phyloP scores from a whole-genome alignment of 768 basidiomycete species.

The Auriculariales sp. region DNA sequence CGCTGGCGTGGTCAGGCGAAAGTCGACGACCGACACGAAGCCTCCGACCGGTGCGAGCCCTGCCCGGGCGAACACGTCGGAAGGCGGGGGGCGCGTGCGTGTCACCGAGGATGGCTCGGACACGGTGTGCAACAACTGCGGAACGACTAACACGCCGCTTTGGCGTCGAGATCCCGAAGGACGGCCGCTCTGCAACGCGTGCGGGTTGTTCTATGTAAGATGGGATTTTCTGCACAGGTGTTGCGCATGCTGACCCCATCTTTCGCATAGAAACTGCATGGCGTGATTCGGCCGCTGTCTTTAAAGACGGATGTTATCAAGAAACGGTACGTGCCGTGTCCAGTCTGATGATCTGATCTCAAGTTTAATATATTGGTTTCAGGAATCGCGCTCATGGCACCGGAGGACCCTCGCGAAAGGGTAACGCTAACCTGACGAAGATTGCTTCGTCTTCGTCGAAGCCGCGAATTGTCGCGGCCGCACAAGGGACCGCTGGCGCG shows the following conservation, averaged over 20 bases:
- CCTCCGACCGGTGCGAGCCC: background rate
- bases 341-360: background rate
- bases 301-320: slow-evolving; percentile 97
- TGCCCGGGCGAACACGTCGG: background rate
- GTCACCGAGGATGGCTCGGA: slow-evolving; percentile 53
- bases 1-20: background rate
- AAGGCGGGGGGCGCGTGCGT: slow-evolving; percentile 15
- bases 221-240: slow-evolving; percentile 10
- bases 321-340: slow-evolving; percentile 49
- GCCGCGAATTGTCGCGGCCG: slow-evolving; percentile 30
- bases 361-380: slow-evolving; percentile 3
- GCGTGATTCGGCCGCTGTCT: slow-evolving; percentile 84
- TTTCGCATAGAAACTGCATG: slow-evolving; percentile 70
- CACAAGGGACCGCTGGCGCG: slow-evolving; percentile 4
- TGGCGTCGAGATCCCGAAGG: slow-evolving; percentile 91
- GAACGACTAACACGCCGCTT: slow-evolving; percentile 87
- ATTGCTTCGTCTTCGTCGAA: slow-evolving; percentile 59
- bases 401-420: slow-evolving; percentile 52
- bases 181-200: slow-evolving; percentile 85
- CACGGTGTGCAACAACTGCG: slow-evolving; percentile 87
- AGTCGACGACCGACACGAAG: background rate
- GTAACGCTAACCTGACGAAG: slow-evolving; percentile 49
- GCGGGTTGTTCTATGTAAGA: slow-evolving; percentile 85
- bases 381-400: slow-evolving; percentile 76
- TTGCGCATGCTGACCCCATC: background rate